phyloP scores from a whole-genome alignment of 2,329 filamentous ascomycete species.

The Botryotinia narcissicola region DNA sequence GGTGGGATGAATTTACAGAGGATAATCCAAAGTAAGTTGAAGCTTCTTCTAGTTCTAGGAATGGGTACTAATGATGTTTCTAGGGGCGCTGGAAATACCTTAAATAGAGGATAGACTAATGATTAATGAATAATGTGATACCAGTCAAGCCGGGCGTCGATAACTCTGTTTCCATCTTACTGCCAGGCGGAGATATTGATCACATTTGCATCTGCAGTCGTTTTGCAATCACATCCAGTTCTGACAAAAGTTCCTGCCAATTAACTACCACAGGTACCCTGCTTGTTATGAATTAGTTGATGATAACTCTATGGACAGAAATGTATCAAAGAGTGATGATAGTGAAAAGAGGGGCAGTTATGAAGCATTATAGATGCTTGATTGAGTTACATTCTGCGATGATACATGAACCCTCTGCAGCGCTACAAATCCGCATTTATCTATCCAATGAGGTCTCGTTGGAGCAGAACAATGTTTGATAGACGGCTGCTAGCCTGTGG shows the following conservation, averaged over 20 bases:
- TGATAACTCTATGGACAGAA: background rate
- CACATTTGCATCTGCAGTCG: background rate
- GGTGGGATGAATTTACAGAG: slow-evolving; percentile 94
- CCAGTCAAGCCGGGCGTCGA: background rate
- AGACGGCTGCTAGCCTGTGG: background rate
- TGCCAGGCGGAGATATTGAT: background rate
- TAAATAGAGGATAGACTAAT: slow-evolving; percentile 64
- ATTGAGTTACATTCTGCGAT: background rate
- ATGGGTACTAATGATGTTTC: slow-evolving; percentile 4
- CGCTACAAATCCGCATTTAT: background rate
- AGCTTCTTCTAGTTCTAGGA: background rate
- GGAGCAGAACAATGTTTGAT: background rate
- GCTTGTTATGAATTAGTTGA: background rate
- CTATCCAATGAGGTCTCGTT: background rate
- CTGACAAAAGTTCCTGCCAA: background rate
- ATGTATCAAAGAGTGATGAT: background rate
- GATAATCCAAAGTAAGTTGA: slow-evolving; percentile 67
- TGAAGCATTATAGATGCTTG: background rate
- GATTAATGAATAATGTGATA: slow-evolving; percentile 14
- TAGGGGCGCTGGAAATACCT: slow-evolving; percentile 71
- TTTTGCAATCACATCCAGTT: background rate
- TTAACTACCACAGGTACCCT: background rate
- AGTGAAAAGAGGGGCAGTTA: background rate
- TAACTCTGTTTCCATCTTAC: background rate
- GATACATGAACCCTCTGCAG: background rate